Evolutionary conservation across 495 filamentous ascomycete species (phyloP).

Genomic region (Penicillium arizonense): DNA sequence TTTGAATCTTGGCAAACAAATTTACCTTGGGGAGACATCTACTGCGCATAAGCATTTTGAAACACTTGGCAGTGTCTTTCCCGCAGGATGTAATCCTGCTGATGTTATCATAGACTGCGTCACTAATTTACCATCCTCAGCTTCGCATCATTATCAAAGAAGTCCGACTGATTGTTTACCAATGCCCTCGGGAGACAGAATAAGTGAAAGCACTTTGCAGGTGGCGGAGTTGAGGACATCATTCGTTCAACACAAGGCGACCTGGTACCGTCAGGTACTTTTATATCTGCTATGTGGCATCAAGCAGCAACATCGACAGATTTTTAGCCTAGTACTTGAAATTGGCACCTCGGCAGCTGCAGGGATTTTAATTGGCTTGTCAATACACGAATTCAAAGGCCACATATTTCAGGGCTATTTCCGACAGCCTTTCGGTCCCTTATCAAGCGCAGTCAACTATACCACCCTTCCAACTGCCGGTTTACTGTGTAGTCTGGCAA

Average conservation of each 20-base stretch:
- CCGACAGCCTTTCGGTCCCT: constrained; percentile 43
- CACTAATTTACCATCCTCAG: too few relatives aligned
- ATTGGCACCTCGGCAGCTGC: constrained; percentile 48
- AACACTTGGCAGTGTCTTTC: too few relatives aligned
- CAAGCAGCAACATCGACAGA: constrained; percentile 1
- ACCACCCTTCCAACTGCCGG: constrained; percentile 43
- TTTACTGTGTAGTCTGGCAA: constrained; percentile 29
- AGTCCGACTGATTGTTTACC: too few relatives aligned
- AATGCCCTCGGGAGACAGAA: too few relatives aligned
- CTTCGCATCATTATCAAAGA: too few relatives aligned
- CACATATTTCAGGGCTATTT: constrained; percentile 52
- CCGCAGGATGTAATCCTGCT: too few relatives aligned
- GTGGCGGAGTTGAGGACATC: too few relatives aligned
- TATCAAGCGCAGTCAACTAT: constrained; percentile 50
- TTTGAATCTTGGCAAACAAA: constrained; percentile 57
- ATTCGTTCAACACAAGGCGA: too few relatives aligned
- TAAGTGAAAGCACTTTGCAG: too few relatives aligned
- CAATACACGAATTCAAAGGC: constrained; percentile 45
- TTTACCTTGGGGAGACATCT: neutral
- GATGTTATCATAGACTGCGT: too few relatives aligned
- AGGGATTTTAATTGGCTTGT: constrained; percentile 53
- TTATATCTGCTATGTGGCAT: neutral
- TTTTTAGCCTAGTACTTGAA: constrained; percentile 23
- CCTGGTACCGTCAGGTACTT: neutral
- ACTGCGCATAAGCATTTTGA: neutral